Conservation (phyloP, 2,329 filamentous ascomycete genomes). For the Cladophialophora bantiana region DNA sequence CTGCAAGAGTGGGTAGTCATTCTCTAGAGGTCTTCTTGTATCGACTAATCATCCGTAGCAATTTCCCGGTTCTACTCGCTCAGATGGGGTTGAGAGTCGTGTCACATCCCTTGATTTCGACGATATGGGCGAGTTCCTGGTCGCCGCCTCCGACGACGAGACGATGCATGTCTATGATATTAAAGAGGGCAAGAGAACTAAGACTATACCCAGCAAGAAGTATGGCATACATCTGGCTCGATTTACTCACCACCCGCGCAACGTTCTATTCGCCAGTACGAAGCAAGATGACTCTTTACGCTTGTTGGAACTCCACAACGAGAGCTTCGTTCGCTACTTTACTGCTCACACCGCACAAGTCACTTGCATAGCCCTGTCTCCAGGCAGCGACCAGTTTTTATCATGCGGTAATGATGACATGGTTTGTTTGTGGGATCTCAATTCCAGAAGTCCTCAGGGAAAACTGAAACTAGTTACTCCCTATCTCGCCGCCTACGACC, state of each 20-base stretch:
- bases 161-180: constrained; percentile 96
- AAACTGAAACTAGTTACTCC: constrained; percentile 80
- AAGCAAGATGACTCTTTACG: constrained; percentile 89
- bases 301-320: constrained; percentile 88
- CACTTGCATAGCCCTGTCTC: constrained; percentile 82
- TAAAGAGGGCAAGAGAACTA: constrained; percentile 86
- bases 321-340: constrained; percentile 96
- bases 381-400: constrained; percentile 87
- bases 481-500: constrained; percentile 87
- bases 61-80: constrained; percentile 55
- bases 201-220: constrained; percentile 91
- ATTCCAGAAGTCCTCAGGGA: constrained; percentile 79
- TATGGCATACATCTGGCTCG: constrained; percentile 93
- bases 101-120: constrained; percentile 96
- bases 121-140: constrained; percentile 88
- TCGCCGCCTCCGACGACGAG: constrained; percentile 91
- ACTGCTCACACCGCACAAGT: constrained; percentile 86
- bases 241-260: constrained; percentile 90
- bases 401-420: constrained; percentile 92
- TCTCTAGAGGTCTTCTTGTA: not conserved
- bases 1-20: constrained; percentile 70
- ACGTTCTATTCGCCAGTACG: constrained; percentile 93
- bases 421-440: constrained; percentile 87
- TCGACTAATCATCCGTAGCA: constrained; percentile 52
- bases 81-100: constrained; percentile 57